Base-by-base conservation (phyloP, 805 yeast species). In the Schwanniomyces polymorphus region DNA sequence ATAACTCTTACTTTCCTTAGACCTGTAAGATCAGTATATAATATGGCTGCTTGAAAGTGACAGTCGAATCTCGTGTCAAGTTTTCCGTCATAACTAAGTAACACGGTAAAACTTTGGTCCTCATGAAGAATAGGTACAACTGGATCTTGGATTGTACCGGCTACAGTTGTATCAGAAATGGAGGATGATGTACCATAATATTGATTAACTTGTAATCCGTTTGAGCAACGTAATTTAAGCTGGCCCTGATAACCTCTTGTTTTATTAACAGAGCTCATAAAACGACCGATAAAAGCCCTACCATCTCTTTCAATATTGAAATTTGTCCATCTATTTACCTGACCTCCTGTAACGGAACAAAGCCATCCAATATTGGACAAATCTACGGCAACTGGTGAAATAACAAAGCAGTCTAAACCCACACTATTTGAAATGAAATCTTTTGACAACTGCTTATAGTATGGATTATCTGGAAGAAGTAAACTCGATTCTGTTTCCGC, bases 1-100 rank as follows among this genome's bases (percentile, higher is more conserved):
- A 88, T 79, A n/a, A 91, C 91, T 51, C 99, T 78, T 12, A 94
- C 92, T 56, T 88, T 85, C 54, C 97, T 74, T 7, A 75, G 67
- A 18, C 99, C 99, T 41, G 76, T 75, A 2, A 75, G 60, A 41
- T 90, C 87, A 0, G 97, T 91, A 63, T 91, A 92, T 46, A 94
- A 70, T 25, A 94, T 55, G 0, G 98, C 97, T 1, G 88, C 86
- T 67, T 94, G 99, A 72, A 92, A 89, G 63, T 90, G 94, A 18
- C 89, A 87, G 63, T 91, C 97, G 33, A 78, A 75, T 50, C 81
- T 81, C 1, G 86, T 74, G 48, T 84, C 80, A 28, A 90, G 71
- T 50, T 81, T 82, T 3, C 90, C 90, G 59, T 91, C 97, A 59
- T 88, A 86, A 41, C 76, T 77, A 57, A 92, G 81, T 44, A 89